A percentile compares a stretch with the other conserved stretches of the same genome.
phyloP scores from a whole-genome alignment of 495 filamentous ascomycete species.

The Penicillium nucicola region DNA sequence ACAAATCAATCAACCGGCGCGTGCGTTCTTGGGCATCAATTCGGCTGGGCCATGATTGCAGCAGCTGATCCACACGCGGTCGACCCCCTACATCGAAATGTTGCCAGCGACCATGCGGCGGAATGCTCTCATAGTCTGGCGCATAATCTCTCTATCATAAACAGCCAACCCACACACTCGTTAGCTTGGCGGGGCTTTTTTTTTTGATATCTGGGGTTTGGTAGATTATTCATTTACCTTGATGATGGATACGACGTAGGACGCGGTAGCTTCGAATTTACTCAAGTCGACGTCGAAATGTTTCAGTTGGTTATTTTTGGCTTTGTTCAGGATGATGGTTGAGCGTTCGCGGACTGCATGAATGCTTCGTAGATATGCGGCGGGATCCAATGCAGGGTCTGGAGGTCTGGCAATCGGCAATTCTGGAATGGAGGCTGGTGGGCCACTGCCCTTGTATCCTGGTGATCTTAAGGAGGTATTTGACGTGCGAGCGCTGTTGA shows the following conservation, averaged over 20 bases:
- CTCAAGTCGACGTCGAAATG: constrained; percentile 91
- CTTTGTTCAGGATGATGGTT: constrained; percentile 69
- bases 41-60: constrained; percentile 58
- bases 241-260: constrained; percentile 94
- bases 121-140: constrained; percentile 78
- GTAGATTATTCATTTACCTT: no score
- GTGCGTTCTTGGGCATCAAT: constrained; percentile 62
- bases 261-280: constrained; percentile 84
- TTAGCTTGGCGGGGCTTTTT: constrained; percentile 7
- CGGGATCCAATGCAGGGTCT: constrained; percentile 87
- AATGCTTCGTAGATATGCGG: constrained; percentile 87
- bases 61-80: constrained; percentile 63
- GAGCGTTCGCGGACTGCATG: constrained; percentile 81
- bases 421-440: constrained; percentile 52
- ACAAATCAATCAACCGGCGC: constrained; percentile 63
- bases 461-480: constrained; percentile 57
- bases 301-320: constrained; percentile 70
- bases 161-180: no score
- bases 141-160: constrained; percentile 77
- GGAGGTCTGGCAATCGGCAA: constrained; percentile 80
- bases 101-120: constrained; percentile 69
- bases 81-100: constrained; percentile 69
- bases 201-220: background rate
- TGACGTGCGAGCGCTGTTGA: constrained; percentile 49
- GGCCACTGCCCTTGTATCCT: constrained; percentile 38